Evolutionary conservation across 2,329 filamentous ascomycete species (phyloP), one percentile per base, ranked within the genome.

Genomic region (Ambrosiella xylebori): DNA sequence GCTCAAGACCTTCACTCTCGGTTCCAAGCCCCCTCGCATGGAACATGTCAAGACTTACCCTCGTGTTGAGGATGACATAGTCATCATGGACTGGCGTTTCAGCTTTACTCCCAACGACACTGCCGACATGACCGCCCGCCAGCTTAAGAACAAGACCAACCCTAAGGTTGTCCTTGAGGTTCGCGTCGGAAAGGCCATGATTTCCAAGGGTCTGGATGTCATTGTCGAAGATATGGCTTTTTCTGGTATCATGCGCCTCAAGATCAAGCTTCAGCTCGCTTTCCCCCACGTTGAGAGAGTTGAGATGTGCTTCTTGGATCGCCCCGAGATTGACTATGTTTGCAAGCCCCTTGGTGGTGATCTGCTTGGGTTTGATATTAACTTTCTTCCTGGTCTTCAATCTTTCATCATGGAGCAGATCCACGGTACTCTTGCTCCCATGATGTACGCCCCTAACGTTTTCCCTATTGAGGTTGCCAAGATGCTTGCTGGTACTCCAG

Each of bases 11-110:
- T 98, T 98, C 69, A 88, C 90, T 0, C 79, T 98, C 12, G 93
- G 93, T 58, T 90, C 87, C 7, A 98, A 98, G 72, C 91, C 93
- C 36, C 94, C 94, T 5, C 83, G 93, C 37, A 80, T 98, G 75
- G 93, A 98, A 71, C 90, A 97, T 66, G 93, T 98, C 70, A 97
- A 95, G 76, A 95, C 93, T 0, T 96, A 98, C 65, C 91, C 91
- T 59, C 95, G 93, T 70, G 88, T 87, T 1, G 88, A 96, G 64
- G 90, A 96, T 62, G 93, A 98, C 67, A 84, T 90, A 60, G 88
- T 98, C 47, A 80, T 97, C 66, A 98, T 98, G 93, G 93, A 98
- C 69, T 98, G 93, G 93, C 95, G 95, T 66, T 98, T 98, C 71
- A 97, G 91, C 76, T 98, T 98, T 73, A 97, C 88, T 0, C 93